Base-by-base conservation (phyloP, 2,329 filamentous ascomycete species). In the Didymella keratinophila region DNA sequence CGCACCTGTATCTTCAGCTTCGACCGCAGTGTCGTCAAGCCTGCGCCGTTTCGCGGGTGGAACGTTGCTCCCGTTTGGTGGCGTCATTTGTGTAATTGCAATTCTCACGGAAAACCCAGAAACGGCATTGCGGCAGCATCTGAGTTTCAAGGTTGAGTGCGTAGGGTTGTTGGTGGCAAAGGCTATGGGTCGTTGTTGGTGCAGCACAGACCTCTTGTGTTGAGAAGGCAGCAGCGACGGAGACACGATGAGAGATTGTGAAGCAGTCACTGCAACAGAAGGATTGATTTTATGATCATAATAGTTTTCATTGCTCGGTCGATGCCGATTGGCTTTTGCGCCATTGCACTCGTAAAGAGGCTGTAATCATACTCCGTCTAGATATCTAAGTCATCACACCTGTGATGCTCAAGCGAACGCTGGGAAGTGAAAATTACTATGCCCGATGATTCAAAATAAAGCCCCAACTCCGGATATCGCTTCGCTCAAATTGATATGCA, bases 401-500 rank as follows among this genome's bases (percentile, higher is more conserved):
- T 53, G 20, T 53, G 55, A 66, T 65, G 55, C 63, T 52, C 52
- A 65, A 74, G 64, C 64, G 70, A 76, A 69, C 60, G 71, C 67
- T 64, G 50, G 56, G 65, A 67, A 74, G 58, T 67, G 66, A 61
- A 60, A 60, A 65, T 56, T 68, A 72, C 65, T 68, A 69, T 67
- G 52, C 67, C 65, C 52, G 28, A 50, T 54, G 44, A 58, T 45
- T 46, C 50, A 54, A 68, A 63, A 63, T 59, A 52, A 56, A 66
- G 52, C 60, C 66, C 65, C 65, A 75, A 75, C 71, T 71, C 72
- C 72, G 54, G 69, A 68, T 68, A 69, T 73, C 71, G 65, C 65
- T 71, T 68, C 67, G 66, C 67, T 66, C 61, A 68, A 59, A 55
- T 56, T 56, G 48, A 60, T 48, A 52, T 52, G 49, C 45, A 61